phyloP scores from a whole-genome alignment of 2,329 filamentous ascomycete species.

The Neopestalotiopsis sp. region DNA sequence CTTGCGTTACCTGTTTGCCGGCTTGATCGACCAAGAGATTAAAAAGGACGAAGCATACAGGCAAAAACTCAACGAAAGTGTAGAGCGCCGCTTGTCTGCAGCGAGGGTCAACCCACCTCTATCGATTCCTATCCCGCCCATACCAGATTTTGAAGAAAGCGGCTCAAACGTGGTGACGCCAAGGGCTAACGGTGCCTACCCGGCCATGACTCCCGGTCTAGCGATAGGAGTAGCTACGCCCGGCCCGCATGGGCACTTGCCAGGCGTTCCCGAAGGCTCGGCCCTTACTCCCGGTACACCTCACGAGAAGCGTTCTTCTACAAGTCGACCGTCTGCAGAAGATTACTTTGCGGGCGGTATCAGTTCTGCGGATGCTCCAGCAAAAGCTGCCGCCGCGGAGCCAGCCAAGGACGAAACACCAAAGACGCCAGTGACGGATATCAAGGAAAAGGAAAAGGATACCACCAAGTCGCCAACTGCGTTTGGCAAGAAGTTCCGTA shows the following conservation, averaged over 20 bases:
- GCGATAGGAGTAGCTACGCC: conserved; percentile 81
- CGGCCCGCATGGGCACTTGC: conserved; percentile 43
- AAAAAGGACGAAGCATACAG: conserved; percentile 78
- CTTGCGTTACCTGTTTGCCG: conserved; percentile 87
- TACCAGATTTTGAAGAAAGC: conserved; percentile 43
- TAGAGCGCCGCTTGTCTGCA: conserved; percentile 63
- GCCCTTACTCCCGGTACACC: conserved; percentile 46
- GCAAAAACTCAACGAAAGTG: conserved; percentile 67
- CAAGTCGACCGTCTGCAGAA: conserved; percentile 65
- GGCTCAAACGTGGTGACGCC: conserved; percentile 62
- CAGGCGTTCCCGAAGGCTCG: conserved; percentile 54
- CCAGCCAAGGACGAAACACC: conserved; percentile 44
- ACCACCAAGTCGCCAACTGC: conserved; percentile 64
- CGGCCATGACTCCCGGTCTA: conserved; percentile 75
- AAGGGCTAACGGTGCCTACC: conserved; percentile 68
- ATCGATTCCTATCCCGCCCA: conserved; percentile 57
- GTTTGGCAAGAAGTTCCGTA: conserved; percentile 40
- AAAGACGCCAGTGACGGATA: conserved; percentile 58
- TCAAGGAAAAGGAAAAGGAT: conserved; percentile 57
- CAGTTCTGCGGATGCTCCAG: conserved; percentile 51
- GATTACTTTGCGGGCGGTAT: conserved; percentile 80
- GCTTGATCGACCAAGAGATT: conserved; percentile 89
- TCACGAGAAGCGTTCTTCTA: conserved; percentile 61
- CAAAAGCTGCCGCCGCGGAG: conserved; percentile 52
- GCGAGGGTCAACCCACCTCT: conserved; percentile 63